A percentile compares a stretch with the other conserved stretches of the same genome.
Evolutionary conservation across 1,139 yeast species (phyloP).

Genomic region (Torulaspora pretoriensis): DNA sequence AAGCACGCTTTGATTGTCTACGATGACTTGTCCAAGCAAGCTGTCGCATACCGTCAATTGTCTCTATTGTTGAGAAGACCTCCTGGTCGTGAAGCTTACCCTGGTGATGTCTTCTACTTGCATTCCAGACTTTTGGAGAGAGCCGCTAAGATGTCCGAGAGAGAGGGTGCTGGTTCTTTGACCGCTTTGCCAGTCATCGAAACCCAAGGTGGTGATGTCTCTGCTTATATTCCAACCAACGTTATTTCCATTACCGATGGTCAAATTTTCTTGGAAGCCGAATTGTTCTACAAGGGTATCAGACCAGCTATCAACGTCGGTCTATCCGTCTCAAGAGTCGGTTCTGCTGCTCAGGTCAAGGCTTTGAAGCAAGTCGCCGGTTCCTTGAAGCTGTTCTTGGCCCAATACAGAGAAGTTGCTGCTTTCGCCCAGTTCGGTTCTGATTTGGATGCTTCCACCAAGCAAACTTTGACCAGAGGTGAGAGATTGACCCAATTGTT

Average conservation of each 20-base stretch:
- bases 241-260: conserved; percentile 97
- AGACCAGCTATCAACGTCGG: conserved; percentile 99
- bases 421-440: conserved; percentile 99
- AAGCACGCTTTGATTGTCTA: conserved; percentile 94
- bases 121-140: conserved; percentile 95
- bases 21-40: conserved; percentile 99
- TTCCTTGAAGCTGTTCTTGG: conserved; percentile 99
- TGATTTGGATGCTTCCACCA: conserved; percentile 99
- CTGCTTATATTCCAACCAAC: conserved; percentile 96
- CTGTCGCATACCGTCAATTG: conserved; percentile 99
- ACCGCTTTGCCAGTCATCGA: conserved; percentile 95
- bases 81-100: conserved; percentile 96
- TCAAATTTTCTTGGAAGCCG: conserved; percentile 98
- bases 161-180: conserved; percentile 88
- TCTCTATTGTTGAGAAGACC: conserved; percentile 96
- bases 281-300: conserved; percentile 99
- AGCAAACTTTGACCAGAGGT: conserved; percentile 99
- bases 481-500: conserved; percentile 99
- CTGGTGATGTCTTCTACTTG: conserved; percentile 95
- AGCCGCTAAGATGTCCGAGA: conserved; percentile 94
- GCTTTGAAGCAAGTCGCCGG: conserved; percentile 99
- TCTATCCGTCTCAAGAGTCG: conserved; percentile 99
- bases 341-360: conserved; percentile 99
- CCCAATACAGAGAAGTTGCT: conserved; percentile 99
- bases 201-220: conserved; percentile 99